phyloP scores from a whole-genome alignment of 1,139 yeast species.

The Arxiozyma heterogenica region DNA sequence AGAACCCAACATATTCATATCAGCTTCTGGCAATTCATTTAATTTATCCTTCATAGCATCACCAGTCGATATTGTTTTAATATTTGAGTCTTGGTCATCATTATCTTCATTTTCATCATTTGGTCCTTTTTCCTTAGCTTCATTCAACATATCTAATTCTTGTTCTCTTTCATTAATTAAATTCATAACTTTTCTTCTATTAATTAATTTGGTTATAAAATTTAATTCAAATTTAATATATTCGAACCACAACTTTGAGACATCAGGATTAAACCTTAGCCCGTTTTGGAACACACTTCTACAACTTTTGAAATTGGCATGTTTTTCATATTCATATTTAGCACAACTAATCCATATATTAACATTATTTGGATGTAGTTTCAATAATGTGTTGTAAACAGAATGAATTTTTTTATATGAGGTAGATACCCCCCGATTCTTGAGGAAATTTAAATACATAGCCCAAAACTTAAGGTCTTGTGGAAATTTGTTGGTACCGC shows the following conservation, averaged over 20 bases:
- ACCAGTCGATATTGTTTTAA: conserved; percentile 40
- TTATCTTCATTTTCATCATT: conserved; percentile 28
- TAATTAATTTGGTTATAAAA: conserved; percentile 72
- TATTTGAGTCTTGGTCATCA: conserved; percentile 28
- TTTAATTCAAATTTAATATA: conserved; percentile 83
- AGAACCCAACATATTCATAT: conserved; percentile 75
- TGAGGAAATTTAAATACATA: conserved; percentile 64
- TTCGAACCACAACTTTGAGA: conserved; percentile 66
- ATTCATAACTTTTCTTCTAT: conserved; percentile 77
- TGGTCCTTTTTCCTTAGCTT: conserved; percentile 24
- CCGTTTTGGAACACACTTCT: conserved; percentile 79
- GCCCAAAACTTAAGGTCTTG: conserved; percentile 74
- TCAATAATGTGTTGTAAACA: conserved; percentile 69
- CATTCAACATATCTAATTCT: conserved; percentile 34
- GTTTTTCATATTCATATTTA: conserved; percentile 80
- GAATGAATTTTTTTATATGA: conserved; percentile 75
- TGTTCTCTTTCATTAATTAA: conserved; percentile 67
- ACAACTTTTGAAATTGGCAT: conserved; percentile 84
- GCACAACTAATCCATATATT: conserved; percentile 95
- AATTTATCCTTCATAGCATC: conserved; percentile 55
- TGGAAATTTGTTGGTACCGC: conserved; percentile 77
- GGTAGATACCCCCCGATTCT: conserved; percentile 43
- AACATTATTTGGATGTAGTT: conserved; percentile 82
- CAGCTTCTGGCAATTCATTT: conserved; percentile 75
- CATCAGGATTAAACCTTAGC: conserved; percentile 72